Percentiles rank a stretch among this genome's conserved stretches.
phyloP scores from a whole-genome alignment of 495 filamentous ascomycete species.

The Penicillium waksmanii region DNA sequence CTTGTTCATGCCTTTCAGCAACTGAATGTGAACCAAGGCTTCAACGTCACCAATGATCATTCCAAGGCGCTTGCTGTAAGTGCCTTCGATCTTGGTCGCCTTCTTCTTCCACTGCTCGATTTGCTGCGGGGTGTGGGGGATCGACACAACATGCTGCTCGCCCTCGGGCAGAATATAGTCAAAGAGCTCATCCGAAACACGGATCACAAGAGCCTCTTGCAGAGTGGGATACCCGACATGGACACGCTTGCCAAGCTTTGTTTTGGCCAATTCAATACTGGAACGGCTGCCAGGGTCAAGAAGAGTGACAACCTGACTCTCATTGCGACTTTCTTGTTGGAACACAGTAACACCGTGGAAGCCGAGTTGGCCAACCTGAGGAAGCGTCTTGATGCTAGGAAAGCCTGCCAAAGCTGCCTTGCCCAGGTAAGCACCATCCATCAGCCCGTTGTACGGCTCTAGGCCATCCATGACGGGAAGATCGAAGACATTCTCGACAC shows the following conservation, averaged over 20 bases:
- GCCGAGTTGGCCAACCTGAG: constrained; percentile 74
- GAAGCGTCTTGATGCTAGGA: constrained; percentile 81
- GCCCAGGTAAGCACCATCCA: constrained; percentile 85
- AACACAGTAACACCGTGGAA: constrained; percentile 97
- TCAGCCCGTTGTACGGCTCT: constrained; percentile 81
- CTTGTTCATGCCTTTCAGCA: constrained; percentile 87
- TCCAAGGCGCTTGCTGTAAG: constrained; percentile 87
- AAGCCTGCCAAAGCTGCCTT: constrained; percentile 85
- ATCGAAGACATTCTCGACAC: constrained; percentile 94
- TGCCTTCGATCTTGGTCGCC: constrained; percentile 76
- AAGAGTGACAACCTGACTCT: constrained; percentile 92
- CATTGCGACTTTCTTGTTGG: constrained; percentile 93
- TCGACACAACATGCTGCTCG: constrained; percentile 61
- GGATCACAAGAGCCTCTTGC: constrained; percentile 86
- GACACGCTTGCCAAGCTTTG: constrained; percentile 80
- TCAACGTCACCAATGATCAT: constrained; percentile 88
- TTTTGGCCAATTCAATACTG: constrained; percentile 70
- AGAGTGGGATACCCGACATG: constrained; percentile 96
- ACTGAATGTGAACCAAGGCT: constrained; percentile 86
- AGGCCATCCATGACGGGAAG: constrained; percentile 89
- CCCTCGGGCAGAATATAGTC: constrained; percentile 74
- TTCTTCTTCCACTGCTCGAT: constrained; percentile 85
- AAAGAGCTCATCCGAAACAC: constrained; percentile 93
- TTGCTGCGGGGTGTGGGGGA: constrained; percentile 75
- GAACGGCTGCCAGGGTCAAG: constrained; percentile 71